Percentiles rank a stretch among this genome's conserved stretches.
phyloP scores from a whole-genome alignment of 495 filamentous ascomycete genomes.

The Aspergillus panamensis region DNA sequence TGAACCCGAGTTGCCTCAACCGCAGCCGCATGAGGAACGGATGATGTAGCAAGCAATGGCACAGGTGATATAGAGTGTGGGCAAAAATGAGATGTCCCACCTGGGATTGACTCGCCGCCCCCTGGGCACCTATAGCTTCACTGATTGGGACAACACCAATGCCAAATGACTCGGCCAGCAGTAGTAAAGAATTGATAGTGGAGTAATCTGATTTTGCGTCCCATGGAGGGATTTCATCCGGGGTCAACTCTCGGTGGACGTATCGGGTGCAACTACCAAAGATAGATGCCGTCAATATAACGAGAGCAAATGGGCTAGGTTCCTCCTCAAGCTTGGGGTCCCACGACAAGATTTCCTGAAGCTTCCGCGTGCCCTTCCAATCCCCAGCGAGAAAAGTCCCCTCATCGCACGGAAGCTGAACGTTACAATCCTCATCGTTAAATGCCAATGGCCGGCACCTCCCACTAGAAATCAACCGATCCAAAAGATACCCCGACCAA shows the following conservation, averaged over 20 bases:
- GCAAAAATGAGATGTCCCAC: slow-evolving; percentile 28
- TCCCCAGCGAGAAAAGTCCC: slow-evolving; percentile 18
- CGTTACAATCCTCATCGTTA: slow-evolving; percentile 27
- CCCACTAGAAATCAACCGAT: slow-evolving; percentile 32
- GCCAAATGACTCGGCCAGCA: slow-evolving; percentile 29
- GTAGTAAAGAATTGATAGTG: slow-evolving; percentile 25
- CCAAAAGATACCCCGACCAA: slow-evolving; percentile 33
- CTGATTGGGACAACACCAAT: slow-evolving; percentile 9
- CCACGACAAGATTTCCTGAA: slow-evolving; percentile 26
- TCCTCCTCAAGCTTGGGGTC: slow-evolving; percentile 17
- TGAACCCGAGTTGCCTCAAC: slow-evolving; percentile 21
- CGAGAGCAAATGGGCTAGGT: slow-evolving; percentile 25
- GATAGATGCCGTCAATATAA: slow-evolving; percentile 29
- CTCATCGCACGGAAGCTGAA: slow-evolving; percentile 33
- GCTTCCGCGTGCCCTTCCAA: slow-evolving; percentile 24
- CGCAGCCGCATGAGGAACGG: slow-evolving; percentile 26
- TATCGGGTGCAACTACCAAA: slow-evolving; percentile 30
- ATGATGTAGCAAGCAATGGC: slow-evolving; percentile 33
- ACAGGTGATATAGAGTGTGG: slow-evolving; percentile 29
- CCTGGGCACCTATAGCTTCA: slow-evolving; percentile 11
- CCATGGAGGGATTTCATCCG: slow-evolving; percentile 30
- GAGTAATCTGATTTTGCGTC: slow-evolving; percentile 30
- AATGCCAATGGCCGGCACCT: slow-evolving; percentile 27
- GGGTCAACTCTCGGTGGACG: slow-evolving; percentile 18
- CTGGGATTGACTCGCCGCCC: slow-evolving; percentile 16